Evolutionary conservation across 2,329 filamentous ascomycete genomes (phyloP).

Genomic region (Diplodia sapinea): DNA sequence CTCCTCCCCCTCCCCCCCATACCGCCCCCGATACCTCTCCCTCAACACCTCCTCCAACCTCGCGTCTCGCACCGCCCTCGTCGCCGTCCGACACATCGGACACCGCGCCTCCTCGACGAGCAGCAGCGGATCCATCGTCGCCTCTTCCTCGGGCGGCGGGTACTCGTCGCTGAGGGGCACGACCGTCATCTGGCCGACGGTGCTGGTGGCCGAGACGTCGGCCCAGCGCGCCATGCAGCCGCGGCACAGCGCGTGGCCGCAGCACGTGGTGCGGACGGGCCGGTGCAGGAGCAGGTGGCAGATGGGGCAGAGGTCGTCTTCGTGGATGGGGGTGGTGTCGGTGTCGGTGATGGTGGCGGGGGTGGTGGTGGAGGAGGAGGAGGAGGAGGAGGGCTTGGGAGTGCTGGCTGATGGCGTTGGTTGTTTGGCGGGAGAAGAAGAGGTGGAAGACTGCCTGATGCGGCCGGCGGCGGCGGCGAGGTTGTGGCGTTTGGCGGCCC

Average conservation of each 20-base stretch:
- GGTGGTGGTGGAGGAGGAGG: neutral
- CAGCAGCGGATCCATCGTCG: neutral
- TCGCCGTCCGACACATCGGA: slow-evolving; percentile 54
- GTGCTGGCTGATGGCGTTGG: neutral
- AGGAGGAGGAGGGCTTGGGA: neutral
- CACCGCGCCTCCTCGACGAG: slow-evolving; percentile 48
- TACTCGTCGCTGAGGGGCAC: slow-evolving; percentile 47
- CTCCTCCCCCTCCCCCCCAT: slow-evolving; percentile 33
- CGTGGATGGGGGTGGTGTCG: slow-evolving; percentile 35
- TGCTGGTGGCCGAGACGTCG: slow-evolving; percentile 44
- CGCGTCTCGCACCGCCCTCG: slow-evolving; percentile 43
- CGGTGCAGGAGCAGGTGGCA: slow-evolving; percentile 52
- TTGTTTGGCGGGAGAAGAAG: neutral
- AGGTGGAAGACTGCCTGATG: neutral
- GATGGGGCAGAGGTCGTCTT: slow-evolving; percentile 55
- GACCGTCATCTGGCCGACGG: slow-evolving; percentile 48
- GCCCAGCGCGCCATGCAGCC: slow-evolving; percentile 57
- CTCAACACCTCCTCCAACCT: slow-evolving; percentile 40
- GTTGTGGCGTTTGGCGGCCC: neutral
- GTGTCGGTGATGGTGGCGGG: too few species aligned
- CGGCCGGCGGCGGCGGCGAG: too few species aligned
- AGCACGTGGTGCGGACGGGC: slow-evolving; percentile 53
- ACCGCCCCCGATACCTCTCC: slow-evolving; percentile 44
- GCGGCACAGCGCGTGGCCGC: slow-evolving; percentile 50
- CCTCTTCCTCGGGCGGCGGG: slow-evolving; percentile 38